Conservation (phyloP, 2,329 filamentous ascomycete species). For the Microthyrium microscopicum region DNA sequence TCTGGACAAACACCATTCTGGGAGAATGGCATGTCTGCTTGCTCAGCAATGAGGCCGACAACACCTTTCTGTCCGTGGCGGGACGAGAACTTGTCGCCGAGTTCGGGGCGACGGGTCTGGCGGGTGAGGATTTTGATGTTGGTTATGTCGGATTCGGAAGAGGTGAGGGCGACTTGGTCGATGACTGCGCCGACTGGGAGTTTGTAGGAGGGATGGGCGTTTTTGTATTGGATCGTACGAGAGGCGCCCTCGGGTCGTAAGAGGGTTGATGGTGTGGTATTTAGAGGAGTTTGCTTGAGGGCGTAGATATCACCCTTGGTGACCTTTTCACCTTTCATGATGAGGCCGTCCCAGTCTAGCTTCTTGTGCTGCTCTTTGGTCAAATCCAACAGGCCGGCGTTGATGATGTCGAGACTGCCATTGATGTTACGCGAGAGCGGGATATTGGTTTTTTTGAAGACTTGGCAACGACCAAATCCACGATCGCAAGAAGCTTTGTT, state of each 20-base stretch:
- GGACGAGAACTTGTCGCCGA: constrained; percentile 97
- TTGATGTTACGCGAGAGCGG: constrained; percentile 83
- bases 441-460: constrained; percentile 87
- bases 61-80: constrained; percentile 98
- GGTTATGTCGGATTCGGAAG: constrained; percentile 70
- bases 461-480: constrained; percentile 91
- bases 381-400: constrained; percentile 35
- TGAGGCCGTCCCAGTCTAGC: constrained; percentile 74
- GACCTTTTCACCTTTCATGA: constrained; percentile 68
- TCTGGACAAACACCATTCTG: constrained; percentile 85
- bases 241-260: constrained; percentile 41
- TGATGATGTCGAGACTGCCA: constrained; percentile 44
- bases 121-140: constrained; percentile 89
- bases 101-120: constrained; percentile 87
- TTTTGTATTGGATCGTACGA: constrained; percentile 43
- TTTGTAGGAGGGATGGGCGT: constrained; percentile 61
- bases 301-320: constrained; percentile 71
- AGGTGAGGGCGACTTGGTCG: constrained; percentile 89
- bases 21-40: constrained; percentile 92
- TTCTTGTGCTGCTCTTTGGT: constrained; percentile 42
- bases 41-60: constrained; percentile 87
- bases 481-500: constrained; percentile 94
- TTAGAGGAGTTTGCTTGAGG: constrained; percentile 73
- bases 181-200: constrained; percentile 75
- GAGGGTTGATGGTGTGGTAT: constrained; percentile 30